Percentiles rank a stretch among this genome's conserved stretches.
These are phyloP conservation scores for Rosa multiflora DNA, from an alignment of 306 rosid species.

Conservation along the genomic window DNA sequence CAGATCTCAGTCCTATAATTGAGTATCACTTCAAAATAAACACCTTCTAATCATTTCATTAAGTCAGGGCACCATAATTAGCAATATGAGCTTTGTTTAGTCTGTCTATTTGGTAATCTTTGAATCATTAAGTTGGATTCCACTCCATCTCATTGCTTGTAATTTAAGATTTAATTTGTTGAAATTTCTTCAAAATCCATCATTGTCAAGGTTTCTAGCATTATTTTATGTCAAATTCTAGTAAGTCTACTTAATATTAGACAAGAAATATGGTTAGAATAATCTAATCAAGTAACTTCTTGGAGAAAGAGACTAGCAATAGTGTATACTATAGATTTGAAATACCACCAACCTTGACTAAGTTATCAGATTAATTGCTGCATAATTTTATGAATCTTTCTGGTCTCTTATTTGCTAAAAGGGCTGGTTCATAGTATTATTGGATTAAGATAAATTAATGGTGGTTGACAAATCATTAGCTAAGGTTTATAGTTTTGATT, in stretches of 20 bases:
- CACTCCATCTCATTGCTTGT: constrained; percentile 1
- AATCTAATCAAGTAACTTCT: neutral
- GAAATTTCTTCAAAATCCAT: neutral
- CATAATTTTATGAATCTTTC: neutral
- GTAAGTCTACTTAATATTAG: neutral
- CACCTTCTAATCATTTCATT: neutral
- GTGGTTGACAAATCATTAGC: constrained; percentile 3
- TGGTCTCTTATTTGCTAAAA: neutral
- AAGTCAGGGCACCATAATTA: neutral
- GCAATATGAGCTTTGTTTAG: neutral
- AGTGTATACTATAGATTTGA: constrained; percentile 16
- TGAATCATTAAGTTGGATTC: constrained; percentile 1
- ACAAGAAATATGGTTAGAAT: neutral
- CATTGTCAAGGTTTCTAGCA: neutral
- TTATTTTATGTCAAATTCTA: neutral
- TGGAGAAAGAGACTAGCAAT: neutral
- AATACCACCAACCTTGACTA: constrained; percentile 25
- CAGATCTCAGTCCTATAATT: neutral
- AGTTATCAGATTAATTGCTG: neutral
- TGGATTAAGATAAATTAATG: neutral
- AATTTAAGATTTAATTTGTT: neutral
- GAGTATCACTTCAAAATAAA: neutral
- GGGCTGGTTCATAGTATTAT: neutral
- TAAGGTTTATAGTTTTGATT: neutral
- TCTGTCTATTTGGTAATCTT: neutral